Percentiles rank a stretch among this genome's conserved stretches.
These are phyloP conservation scores for Solanum hybrid DNA, from an alignment of 305 asterid species.

Conservation along the genomic window DNA sequence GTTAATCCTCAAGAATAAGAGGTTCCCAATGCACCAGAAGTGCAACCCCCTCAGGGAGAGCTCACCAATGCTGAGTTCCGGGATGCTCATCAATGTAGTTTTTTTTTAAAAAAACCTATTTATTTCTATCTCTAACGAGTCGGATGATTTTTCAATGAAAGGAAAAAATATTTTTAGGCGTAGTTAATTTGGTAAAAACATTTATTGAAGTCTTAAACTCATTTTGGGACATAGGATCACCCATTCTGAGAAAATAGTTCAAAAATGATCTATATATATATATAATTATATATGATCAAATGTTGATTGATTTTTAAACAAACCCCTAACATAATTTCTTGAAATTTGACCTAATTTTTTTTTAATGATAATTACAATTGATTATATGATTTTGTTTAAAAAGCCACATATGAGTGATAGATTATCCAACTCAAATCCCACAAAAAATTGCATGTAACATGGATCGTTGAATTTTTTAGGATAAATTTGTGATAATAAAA, in stretches of 20 bases:
- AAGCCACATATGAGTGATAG: background rate
- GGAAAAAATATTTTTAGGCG: background rate
- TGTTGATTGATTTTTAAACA: background rate
- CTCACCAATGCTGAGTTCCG: background rate
- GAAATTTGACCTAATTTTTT: background rate
- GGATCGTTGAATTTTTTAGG: background rate
- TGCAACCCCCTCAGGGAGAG: background rate
- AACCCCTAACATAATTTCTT: background rate
- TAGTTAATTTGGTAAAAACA: too few relatives aligned
- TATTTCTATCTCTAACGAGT: background rate
- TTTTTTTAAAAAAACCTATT: too few relatives aligned
- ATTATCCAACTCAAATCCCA: background rate
- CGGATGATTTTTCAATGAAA: background rate
- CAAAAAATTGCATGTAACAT: background rate
- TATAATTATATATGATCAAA: background rate
- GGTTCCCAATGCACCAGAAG: background rate
- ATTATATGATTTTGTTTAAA: background rate
- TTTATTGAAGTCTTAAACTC: background rate
- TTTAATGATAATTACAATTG: background rate
- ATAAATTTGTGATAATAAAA: background rate
- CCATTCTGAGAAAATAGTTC: background rate
- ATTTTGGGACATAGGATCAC: background rate
- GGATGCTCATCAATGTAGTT: background rate
- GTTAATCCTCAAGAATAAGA: background rate
- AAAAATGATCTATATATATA: background rate